phyloP scores from a whole-genome alignment of 805 yeast species.

The Nakazawaea ernobii region DNA sequence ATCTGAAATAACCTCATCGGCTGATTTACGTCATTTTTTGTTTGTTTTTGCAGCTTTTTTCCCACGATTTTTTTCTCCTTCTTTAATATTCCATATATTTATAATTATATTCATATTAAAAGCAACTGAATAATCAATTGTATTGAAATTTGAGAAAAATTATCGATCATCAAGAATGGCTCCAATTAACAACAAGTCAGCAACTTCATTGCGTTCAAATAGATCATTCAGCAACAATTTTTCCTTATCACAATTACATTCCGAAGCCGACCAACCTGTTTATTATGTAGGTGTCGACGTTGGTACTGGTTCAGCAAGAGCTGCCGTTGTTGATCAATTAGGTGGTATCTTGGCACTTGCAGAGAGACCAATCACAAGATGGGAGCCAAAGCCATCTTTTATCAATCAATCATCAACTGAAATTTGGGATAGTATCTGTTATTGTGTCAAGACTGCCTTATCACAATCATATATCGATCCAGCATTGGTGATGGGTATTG shows the following conservation, averaged over 20 bases:
- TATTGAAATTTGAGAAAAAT: neutral
- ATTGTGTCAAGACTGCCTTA: constrained; percentile 71
- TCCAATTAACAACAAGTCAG: constrained; percentile 4
- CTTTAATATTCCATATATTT: no score
- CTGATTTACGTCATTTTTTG: no score
- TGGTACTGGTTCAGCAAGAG: constrained; percentile 98
- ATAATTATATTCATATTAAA: neutral
- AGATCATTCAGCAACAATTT: constrained; percentile 30
- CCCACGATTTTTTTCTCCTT: no score
- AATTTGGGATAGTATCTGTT: constrained; percentile 86
- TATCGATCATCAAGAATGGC: neutral
- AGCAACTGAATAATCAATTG: neutral
- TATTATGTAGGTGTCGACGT: constrained; percentile 33
- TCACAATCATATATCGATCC: constrained; percentile 72
- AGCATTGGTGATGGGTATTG: constrained; percentile 70
- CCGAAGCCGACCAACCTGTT: constrained; percentile 19
- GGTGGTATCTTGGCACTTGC: constrained; percentile 80
- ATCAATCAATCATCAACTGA: constrained; percentile 87
- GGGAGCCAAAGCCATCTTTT: constrained; percentile 64
- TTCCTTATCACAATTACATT: constrained; percentile 23
- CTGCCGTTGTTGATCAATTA: constrained; percentile 77
- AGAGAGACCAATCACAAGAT: constrained; percentile 73
- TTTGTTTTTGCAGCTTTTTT: no score
- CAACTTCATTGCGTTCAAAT: constrained; percentile 12
- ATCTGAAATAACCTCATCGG: no score